Evolutionary conservation across 1,284 basidiomycete genomes (phyloP), one percentile per base, ranked within the genome.

Genomic region (Hypsizygus ulmarius): DNA sequence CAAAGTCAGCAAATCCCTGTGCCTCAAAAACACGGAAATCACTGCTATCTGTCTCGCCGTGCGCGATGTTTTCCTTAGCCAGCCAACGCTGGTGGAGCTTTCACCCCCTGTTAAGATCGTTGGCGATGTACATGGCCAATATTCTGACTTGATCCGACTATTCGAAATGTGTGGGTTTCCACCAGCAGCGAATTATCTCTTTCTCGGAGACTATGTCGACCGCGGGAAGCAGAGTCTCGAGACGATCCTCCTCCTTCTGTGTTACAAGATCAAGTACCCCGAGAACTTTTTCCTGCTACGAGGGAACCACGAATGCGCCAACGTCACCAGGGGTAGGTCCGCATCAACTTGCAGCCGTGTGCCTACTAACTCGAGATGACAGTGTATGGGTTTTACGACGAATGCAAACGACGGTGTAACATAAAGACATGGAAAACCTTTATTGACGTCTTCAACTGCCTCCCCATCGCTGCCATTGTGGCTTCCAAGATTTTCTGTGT

Each of bases 341-440:
- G 18, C 8, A 41, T 16, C 38, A 40, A 19, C 33, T 19, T 49
- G 39, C 50, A 39, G 45, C 40, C 49, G 18, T 39, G 34, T 46
- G 29, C 50, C 42, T 50, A 53, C 58, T 58, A 56, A 60, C 64
- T 60, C 52, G 51, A 32, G 52, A 46, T 29, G 46, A 14, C 64
- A 94, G 96, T 99, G 21, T 99, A 99, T 65, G 96, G 96, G 34
- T 99, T 99, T 73, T 99, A 99, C 70, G 96, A 99, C 73, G 96
- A 99, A 74, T 99, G 97, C 81, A 99, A 99, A 75, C 87, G 97
- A 63, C 84, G 97, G 59, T 96, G 93, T 77, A 98, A 97, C 70
- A 96, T 99, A 80, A 99, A 99, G 77, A 95, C 93, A 33, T 99
- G 97, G 97, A 99, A 98, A 75, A 95, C 94, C 10, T 99, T 99